Base-by-base conservation (phyloP, 2,329 filamentous ascomycete genomes). In the Colletotrichum chlorophyti region DNA sequence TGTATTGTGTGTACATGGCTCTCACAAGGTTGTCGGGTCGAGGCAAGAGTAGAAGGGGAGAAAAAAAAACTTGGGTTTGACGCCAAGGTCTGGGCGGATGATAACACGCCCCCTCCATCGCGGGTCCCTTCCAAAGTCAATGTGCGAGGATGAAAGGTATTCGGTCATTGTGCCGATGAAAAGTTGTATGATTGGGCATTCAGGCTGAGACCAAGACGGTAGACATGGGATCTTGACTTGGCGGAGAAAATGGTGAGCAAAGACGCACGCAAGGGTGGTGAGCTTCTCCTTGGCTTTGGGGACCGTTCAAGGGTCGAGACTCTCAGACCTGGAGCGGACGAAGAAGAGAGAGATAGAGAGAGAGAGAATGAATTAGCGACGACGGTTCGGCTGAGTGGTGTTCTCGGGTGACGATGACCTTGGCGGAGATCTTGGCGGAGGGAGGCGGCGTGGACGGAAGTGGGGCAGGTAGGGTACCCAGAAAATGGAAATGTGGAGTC, bases 331-430 rank as follows among this genome's bases (percentile, higher is more conserved):
- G 15, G 45, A 40, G 14, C 11, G 24, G 34, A 49, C 10, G 15
- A 23, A 26, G 35, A 19, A 38, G 45, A 29, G 42, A 31, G 14
- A 42, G 26, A 41, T 23, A 35, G 35, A 42, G 47, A 23, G n/a
- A 38, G 45, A 29, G 42, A 31, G 14, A 42, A 29, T 34, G 21
- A 35, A 27, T 35, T 41, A 23, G 35, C 27, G 27, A 12, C 43
- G 38, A 46, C 31, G 43, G 57, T 43, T 52, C 57, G 57, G 51
- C 23, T 50, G 23, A 37, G 51, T 50, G 38, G 57, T 60, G 51
- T 60, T 54, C 51, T 46, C 51, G 51, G 57, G 57, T 60, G 57
- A 60, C 45, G 51, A 49, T 57, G 51, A 57, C 57, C 57, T 60
- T 60, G 51, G 57, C 57, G 55, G 51, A 55, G 26, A 31, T 54